phyloP scores from a whole-genome alignment of 2,329 filamentous ascomycete genomes.

The Cladophialophora bantiana region DNA sequence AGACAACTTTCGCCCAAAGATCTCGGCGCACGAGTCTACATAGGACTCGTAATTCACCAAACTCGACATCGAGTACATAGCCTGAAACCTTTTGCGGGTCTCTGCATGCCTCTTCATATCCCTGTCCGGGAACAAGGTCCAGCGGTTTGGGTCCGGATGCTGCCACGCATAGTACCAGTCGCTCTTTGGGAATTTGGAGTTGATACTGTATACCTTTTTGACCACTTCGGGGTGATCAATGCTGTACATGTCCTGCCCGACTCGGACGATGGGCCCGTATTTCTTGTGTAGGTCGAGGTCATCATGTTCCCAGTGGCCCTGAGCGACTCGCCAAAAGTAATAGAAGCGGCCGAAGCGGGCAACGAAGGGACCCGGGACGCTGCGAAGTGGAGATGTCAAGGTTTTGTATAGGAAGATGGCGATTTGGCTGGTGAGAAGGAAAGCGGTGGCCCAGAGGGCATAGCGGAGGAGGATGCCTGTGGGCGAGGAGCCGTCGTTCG shows the following conservation, averaged over 20 bases:
- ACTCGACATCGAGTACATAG: conserved; percentile 58
- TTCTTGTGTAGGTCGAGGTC: conserved; percentile 38
- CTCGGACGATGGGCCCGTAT: conserved; percentile 38
- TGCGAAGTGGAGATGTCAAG: conserved; percentile 47
- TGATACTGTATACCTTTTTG: conserved; percentile 38
- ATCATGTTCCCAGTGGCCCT: conserved; percentile 49
- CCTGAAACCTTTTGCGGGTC: conserved; percentile 63
- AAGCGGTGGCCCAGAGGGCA: conserved; percentile 14
- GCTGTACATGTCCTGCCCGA: conserved; percentile 36
- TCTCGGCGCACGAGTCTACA: conserved; percentile 56
- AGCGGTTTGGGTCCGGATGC: conserved; percentile 62
- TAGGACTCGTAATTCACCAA: conserved; percentile 59
- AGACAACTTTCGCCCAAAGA: conserved; percentile 50
- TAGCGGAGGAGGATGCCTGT: conserved; percentile 25
- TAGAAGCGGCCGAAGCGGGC: conserved; percentile 55
- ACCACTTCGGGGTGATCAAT: conserved; percentile 37
- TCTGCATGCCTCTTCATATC: conserved; percentile 77
- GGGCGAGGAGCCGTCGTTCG: not conserved
- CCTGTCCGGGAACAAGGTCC: conserved; percentile 73
- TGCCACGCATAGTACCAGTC: conserved; percentile 61
- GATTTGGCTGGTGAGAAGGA: conserved; percentile 20
- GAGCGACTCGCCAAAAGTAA: conserved; percentile 50
- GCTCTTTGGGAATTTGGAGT: conserved; percentile 36
- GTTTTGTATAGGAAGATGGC: conserved; percentile 37
- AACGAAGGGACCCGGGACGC: conserved; percentile 55